Evolutionary conservation across 805 yeast genomes (phyloP), one percentile per base, ranked within the genome.

Genomic region (Jamesozyma rosinii): DNA sequence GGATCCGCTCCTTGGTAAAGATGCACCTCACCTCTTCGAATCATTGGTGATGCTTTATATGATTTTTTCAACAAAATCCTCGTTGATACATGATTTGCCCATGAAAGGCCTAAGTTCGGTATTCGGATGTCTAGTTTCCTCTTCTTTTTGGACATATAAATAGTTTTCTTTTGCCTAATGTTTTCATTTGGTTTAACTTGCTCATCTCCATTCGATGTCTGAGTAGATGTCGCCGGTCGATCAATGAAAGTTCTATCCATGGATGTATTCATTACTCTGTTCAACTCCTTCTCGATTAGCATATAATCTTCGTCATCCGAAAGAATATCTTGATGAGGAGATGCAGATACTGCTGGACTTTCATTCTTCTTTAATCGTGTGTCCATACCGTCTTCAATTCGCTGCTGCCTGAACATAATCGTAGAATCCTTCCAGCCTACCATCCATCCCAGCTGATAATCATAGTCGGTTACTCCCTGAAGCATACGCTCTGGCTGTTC

Each of bases 381-480:
- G 9, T 29, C 21, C 9, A 17, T 22, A 4, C 31, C 30, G 10
- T 21, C 18, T 27, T 24, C 26, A n/a, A 6, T 30, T 19, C 32
- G 49, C 17, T 35, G 47, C 36, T 66, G 68, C 26, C 66, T 52
- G 38, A 57, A 51, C 33, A 51, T 38, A 19, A 71, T 67, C 17
- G 64, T 57, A 1, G 63, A 60, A 44, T 66, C 65, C 47, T 76
- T 79, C 95, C 95, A 87, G 0, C 95, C 95, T 18, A 77, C 71
- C 37, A 77, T 65, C 74, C 82, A 77, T 5, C 89, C 84, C 17
- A 79, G 53, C 55, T 87, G 95, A 54, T 78, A 76, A 44, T 81
- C 83, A 40, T 72, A 63, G 33, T 57, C 70, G 50, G 50, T 54
- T n/a, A 57, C 52, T 32, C 49, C 51, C 14, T 51, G 51, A n/a